Percentiles rank a stretch among this genome's conserved stretches.
phyloP scores from a whole-genome alignment of 257 asterid species.

The Scutellaria baicalensis region DNA sequence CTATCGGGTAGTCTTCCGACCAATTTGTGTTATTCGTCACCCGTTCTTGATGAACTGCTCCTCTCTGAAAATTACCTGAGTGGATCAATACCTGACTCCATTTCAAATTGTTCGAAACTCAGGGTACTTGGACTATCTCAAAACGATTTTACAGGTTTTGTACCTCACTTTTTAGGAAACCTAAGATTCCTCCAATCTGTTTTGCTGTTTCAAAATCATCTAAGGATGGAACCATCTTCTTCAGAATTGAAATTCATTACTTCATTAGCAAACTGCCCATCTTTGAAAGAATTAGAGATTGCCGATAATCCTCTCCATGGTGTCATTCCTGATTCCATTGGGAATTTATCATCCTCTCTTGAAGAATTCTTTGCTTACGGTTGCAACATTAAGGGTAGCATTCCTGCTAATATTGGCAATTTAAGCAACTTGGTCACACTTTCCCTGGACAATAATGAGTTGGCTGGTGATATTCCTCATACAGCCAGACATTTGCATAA shows the following conservation, averaged over 20 bases:
- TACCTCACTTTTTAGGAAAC: conserved; percentile 20
- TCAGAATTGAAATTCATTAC: conserved; percentile 13
- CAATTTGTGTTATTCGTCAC: background rate
- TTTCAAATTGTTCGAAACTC: conserved; percentile 24
- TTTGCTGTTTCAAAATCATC: background rate
- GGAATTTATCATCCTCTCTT: conserved; percentile 21
- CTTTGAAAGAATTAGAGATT: background rate
- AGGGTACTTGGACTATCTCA: background rate
- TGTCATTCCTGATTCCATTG: conserved; percentile 16
- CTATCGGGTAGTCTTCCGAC: conserved; percentile 19
- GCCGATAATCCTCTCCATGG: background rate
- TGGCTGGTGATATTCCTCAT: conserved; percentile 1
- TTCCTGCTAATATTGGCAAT: background rate
- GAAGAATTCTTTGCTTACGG: background rate
- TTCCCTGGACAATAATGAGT: background rate
- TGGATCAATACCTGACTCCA: conserved; percentile 18
- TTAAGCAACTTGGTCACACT: conserved; percentile 3
- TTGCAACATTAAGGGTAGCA: background rate
- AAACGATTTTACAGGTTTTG: conserved; percentile 17
- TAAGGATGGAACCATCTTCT: background rate
- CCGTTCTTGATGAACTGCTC: background rate
- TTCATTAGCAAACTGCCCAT: conserved; percentile 19
- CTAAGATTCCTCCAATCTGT: conserved; percentile 4
- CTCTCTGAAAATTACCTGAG: background rate
- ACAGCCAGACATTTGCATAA: background rate